Evolutionary conservation across 106 monocot species (phyloP), one percentile per base, ranked within the genome.

Genomic region (Hemerocallis citrina): DNA sequence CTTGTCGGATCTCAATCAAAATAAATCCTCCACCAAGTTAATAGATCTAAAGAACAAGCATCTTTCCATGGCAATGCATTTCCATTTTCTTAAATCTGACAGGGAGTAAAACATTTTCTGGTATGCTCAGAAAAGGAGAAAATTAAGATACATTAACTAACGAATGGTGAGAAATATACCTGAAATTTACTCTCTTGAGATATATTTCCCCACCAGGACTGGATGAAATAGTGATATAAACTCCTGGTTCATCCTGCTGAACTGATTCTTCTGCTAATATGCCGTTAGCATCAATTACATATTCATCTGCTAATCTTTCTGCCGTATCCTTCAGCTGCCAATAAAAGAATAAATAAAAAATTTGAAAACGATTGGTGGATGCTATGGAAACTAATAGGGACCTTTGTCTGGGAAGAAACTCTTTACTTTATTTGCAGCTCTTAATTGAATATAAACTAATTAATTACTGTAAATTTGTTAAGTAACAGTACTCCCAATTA

Each of bases 121-220:
- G n/a, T n/a, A n/a, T n/a, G n/a, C n/a, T n/a, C n/a, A n/a, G n/a
- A n/a, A n/a, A n/a, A n/a, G n/a, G n/a, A n/a, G n/a, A n/a, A n/a
- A n/a, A n/a, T n/a, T n/a, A n/a, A n/a, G n/a, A n/a, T n/a, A n/a
- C n/a, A n/a, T n/a, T 49, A 23, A 49, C 2, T 22, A 49, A 7
- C 6, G 1, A 0, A 49, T 49, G 22, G 23, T 21, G 20, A 49
- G 48, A 23, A 20, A 49, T 49, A 59, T 77, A 85, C 80, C 85
- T 85, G 74, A 85, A 85, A 15, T 80, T 76, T 37, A 85, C 80
- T 36, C 80, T 66, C 57, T 77, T 81, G 42, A 85, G 77, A 72
- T 68, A 74, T 34, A 68, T 77, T 17, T 71, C 77, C 50, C 80
- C 85, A 32, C 71, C 66, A 68, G 74, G 70, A 57, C 28, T 66